Conservation (phyloP, 2,329 filamentous ascomycete species). For the Penicillium sp. region DNA sequence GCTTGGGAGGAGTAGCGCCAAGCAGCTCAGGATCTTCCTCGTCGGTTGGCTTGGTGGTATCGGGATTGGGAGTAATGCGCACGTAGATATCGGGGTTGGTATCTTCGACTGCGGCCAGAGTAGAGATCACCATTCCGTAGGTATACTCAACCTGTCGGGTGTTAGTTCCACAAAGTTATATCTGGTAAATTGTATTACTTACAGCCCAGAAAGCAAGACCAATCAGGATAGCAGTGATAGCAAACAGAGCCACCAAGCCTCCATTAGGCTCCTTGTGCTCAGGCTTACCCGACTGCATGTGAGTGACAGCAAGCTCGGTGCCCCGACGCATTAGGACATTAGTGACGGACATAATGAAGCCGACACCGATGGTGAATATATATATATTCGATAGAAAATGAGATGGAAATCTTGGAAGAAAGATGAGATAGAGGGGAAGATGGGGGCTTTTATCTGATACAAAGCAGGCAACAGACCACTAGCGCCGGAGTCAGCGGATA, state of each 20-base stretch:
- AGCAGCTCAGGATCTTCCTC: slow-evolving; percentile 46
- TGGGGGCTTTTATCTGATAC: slow-evolving; percentile 8
- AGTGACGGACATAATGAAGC: slow-evolving; percentile 29
- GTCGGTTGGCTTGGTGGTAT: slow-evolving; percentile 32
- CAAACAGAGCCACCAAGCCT: slow-evolving; percentile 30
- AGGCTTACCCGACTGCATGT: slow-evolving; percentile 25
- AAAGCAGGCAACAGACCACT: slow-evolving; percentile 12
- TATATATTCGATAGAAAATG: background rate
- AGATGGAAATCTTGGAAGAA: background rate
- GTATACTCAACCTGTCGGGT: slow-evolving; percentile 55
- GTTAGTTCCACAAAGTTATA: background rate
- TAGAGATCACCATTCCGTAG: slow-evolving; percentile 59
- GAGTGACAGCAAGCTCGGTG: slow-evolving; percentile 32
- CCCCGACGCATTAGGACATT: slow-evolving; percentile 39
- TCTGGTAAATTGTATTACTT: slow-evolving; percentile 15
- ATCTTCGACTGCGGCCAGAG: slow-evolving; percentile 65
- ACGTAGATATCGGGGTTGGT: slow-evolving; percentile 55
- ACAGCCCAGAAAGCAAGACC: slow-evolving; percentile 29
- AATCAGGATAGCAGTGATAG: slow-evolving; percentile 29
- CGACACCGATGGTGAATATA: background rate
- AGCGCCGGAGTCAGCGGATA: slow-evolving; percentile 6
- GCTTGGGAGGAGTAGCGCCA: slow-evolving; percentile 52
- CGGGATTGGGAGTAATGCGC: slow-evolving; percentile 47
- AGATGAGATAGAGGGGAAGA: slow-evolving; percentile 4
- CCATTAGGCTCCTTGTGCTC: slow-evolving; percentile 22